These are phyloP conservation scores for Talaromyces islandicus DNA, from an alignment of 2,329 filamentous ascomycete genomes.

Conservation along the genomic window DNA sequence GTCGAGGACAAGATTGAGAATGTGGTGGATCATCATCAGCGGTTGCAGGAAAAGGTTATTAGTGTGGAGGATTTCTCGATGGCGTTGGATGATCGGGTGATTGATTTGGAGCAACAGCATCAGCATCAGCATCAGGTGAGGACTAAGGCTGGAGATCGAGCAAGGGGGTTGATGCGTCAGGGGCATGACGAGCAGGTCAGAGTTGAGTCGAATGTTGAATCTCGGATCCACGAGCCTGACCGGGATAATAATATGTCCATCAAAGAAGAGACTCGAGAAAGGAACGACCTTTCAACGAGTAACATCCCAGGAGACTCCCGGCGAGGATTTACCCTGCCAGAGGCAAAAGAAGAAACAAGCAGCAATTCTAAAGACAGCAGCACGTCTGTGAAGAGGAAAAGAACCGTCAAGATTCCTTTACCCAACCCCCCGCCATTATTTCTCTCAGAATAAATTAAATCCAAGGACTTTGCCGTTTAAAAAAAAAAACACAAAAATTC, in stretches of 20 bases:
- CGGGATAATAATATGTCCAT: background rate
- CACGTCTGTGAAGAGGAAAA: background rate
- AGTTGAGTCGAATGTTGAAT: background rate
- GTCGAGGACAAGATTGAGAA: conserved; percentile 22
- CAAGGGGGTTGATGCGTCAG: background rate
- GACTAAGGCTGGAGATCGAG: background rate
- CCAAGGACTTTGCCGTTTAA: background rate
- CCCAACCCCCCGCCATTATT: conserved; percentile 4
- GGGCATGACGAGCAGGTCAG: background rate
- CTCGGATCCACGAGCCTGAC: background rate
- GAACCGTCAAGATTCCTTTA: background rate
- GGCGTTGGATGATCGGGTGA: conserved; percentile 16
- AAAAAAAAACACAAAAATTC: background rate
- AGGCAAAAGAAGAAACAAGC: background rate
- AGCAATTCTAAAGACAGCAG: background rate
- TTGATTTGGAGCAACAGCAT: conserved; percentile 15
- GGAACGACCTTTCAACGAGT: background rate
- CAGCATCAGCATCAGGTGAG: background rate
- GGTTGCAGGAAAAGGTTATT: conserved; percentile 19
- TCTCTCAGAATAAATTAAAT: background rate
- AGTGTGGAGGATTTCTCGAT: conserved; percentile 21
- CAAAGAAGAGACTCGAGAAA: background rate
- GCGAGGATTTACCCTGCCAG: background rate
- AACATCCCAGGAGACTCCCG: background rate
- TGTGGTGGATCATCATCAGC: conserved; percentile 20